Evolutionary conservation across 2,329 filamentous ascomycete genomes (phyloP), one percentile per base, ranked within the genome.

Genomic region (Penicillium sp.): DNA sequence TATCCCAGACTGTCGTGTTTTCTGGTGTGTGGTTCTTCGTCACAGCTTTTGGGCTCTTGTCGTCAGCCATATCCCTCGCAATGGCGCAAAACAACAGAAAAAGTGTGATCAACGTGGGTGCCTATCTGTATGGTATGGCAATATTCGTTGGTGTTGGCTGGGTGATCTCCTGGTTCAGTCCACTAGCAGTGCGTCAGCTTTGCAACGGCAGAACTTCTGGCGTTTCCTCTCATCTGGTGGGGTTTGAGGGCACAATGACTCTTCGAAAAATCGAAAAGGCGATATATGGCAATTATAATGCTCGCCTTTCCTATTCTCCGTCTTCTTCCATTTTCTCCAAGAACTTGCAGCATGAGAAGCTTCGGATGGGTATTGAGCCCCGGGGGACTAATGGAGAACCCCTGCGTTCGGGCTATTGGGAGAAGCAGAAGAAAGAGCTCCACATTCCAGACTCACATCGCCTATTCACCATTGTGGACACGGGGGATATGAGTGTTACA

Each of bases 401-500:
- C 20, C 10, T 12, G 10, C 18, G 20, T 10, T 13, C 34, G 9
- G 12, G 23, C 3, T 23, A 23, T 24, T 60, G n/a, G 37, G 33
- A 29, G 55, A 54, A 36, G 15, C 17, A 46, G 20, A 42, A 12
- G 9, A 40, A 47, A 30, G 10, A 15, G 7, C 37, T 45, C n/a
- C 23, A 36, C 13, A 34, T 54, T 27, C 52, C 52, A 3, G 26
- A 44, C 10, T 30, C 30, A 3, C 58, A 67, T 43, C 55, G 55
- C 23, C 46, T 67, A 2, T 72, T 71, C 53, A 71, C 67, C 0
- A 54, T 72, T 3, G 61, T 72, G 2, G 67, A 70, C 43, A 69
- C 66, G 10, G 66, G 64, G 21, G 60, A 62, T 12, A 53, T 68
- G 56, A 64, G 53, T 17, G 68, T 69, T 8, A 66, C 60, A 10